phyloP scores from a whole-genome alignment of 1,284 basidiomycete species.

The Ustilago sp. region DNA sequence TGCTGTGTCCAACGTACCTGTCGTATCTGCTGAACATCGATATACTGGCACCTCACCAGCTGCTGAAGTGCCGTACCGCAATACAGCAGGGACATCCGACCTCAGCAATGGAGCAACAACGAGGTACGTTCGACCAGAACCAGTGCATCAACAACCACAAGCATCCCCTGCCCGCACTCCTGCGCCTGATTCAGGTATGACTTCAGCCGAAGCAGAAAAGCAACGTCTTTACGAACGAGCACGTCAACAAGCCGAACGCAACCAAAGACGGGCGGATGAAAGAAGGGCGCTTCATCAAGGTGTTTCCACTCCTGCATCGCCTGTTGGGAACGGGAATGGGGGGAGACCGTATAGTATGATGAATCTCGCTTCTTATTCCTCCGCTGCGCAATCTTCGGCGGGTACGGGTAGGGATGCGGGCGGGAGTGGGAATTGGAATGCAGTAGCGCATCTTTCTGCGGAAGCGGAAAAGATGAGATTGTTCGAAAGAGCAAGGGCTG shows the following conservation, averaged over 20 bases:
- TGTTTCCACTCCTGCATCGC: constrained; percentile 7
- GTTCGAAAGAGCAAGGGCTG: constrained; percentile 56
- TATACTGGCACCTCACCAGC: constrained; percentile 16
- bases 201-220: constrained; percentile 62
- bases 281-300: constrained; percentile 37
- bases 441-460: constrained; percentile 22
- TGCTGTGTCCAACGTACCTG: constrained; percentile 4
- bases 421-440: neutral
- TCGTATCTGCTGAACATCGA: constrained; percentile 11
- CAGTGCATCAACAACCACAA: constrained; percentile 21
- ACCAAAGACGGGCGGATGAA: constrained; percentile 57
- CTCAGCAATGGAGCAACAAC: constrained; percentile 21
- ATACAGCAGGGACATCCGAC: constrained; percentile 21
- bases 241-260: constrained; percentile 62
- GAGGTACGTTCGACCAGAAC: constrained; percentile 34
- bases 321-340: constrained; percentile 19
- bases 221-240: constrained; percentile 62
- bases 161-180: neutral
- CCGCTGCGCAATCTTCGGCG: constrained; percentile 9
- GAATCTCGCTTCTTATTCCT: constrained; percentile 18
- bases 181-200: constrained; percentile 12
- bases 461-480: constrained; percentile 59
- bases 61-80: constrained; percentile 19
- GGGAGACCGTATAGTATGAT: constrained; percentile 42
- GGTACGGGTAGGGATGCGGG: neutral